Evolutionary conservation across 1,284 basidiomycete species (phyloP).

Genomic region (Marasmius tenuissimus): DNA sequence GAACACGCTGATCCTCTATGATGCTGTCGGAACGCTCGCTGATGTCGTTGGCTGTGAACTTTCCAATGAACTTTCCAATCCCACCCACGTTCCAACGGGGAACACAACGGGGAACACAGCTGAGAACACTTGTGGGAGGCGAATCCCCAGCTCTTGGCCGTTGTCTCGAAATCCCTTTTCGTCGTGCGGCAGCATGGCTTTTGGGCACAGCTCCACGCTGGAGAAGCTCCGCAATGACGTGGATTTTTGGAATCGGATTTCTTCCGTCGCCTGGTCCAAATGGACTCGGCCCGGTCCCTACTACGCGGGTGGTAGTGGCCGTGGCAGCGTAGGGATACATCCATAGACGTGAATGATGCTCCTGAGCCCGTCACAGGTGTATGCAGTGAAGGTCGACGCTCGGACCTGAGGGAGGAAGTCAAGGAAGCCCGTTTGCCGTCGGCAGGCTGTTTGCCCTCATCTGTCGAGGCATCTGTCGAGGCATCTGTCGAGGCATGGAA

Average conservation of each 20-base stretch:
- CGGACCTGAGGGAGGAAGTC: constrained; percentile 42
- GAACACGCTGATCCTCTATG: constrained; percentile 98
- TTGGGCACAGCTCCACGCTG: too few relatives aligned
- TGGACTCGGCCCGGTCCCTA: background rate
- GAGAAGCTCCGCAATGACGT: too few relatives aligned
- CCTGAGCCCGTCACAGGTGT: constrained; percentile 27
- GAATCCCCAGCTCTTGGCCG: too few relatives aligned
- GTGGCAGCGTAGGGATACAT: constrained; percentile 29
- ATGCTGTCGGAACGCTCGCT: constrained; percentile 96
- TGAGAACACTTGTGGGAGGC: too few relatives aligned
- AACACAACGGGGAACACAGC: too few relatives aligned
- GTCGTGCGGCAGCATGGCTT: too few relatives aligned
- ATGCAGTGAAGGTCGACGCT: constrained; percentile 72
- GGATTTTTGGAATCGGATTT: too few relatives aligned
- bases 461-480: too few relatives aligned
- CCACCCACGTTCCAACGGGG: constrained; percentile 84
- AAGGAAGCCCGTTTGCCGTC: constrained; percentile 8
- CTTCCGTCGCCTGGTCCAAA: too few relatives aligned
- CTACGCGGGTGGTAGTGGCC: background rate
- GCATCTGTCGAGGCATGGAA: background rate
- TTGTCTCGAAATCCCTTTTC: too few relatives aligned
- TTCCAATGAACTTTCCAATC: too few relatives aligned
- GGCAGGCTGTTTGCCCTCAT: background rate
- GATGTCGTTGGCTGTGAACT: constrained; percentile 92
- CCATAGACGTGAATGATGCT: constrained; percentile 59